Conservation (phyloP, 768 basidiomycete species). For the Scleroderma bovista region DNA sequence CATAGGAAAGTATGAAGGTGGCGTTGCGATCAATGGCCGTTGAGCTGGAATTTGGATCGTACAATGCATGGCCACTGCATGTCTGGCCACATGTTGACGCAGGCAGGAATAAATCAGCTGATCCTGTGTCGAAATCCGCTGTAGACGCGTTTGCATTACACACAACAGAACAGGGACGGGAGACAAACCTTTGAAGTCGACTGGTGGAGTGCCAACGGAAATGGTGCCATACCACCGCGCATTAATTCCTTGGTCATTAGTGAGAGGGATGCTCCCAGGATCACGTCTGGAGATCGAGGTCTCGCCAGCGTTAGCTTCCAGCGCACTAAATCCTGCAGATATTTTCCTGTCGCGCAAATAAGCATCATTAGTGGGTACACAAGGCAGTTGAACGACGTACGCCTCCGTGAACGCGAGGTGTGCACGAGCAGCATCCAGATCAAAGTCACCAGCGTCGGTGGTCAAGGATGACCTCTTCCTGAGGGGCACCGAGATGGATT, state of each 20-base stretch:
- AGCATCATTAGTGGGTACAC: background rate
- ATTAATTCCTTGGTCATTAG: conserved; percentile 6
- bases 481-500: conserved; percentile 13
- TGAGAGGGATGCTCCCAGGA: conserved; percentile 7
- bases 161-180: background rate
- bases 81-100: conserved; percentile 17
- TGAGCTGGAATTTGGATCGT: conserved; percentile 29
- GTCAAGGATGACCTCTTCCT: conserved; percentile 9
- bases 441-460: conserved; percentile 9
- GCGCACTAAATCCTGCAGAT: conserved; percentile 7
- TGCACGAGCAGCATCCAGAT: conserved; percentile 10
- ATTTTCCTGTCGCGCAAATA: conserved; percentile 13
- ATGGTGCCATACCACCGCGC: conserved; percentile 21
- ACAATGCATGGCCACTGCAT: conserved; percentile 32
- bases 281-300: conserved; percentile 4
- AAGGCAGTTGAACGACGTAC: background rate
- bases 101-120: conserved; percentile 31
- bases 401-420: conserved; percentile 11
- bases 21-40: conserved; percentile 20
- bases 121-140: conserved; percentile 34
- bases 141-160: background rate
- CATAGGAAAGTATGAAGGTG: conserved; percentile 35
- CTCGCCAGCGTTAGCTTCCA: conserved; percentile 3
- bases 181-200: conserved; percentile 14
- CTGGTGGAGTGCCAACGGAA: conserved; percentile 19